These are phyloP conservation scores for Dothistroma pini DNA, from an alignment of 2,329 filamentous ascomycete species.

Conservation along the genomic window DNA sequence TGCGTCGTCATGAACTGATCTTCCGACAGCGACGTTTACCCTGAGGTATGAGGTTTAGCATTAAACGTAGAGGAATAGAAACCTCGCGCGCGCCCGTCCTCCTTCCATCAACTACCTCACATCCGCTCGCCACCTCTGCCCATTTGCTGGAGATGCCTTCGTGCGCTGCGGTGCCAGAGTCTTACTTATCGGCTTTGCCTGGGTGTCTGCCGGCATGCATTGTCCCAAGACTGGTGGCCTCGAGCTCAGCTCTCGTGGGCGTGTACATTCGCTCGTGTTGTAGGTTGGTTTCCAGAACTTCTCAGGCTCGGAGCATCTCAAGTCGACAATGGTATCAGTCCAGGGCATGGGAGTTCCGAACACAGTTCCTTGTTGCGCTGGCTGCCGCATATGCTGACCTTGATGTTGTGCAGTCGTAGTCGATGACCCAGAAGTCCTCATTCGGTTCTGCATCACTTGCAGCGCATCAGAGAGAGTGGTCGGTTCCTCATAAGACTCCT, in stretches of 20 bases:
- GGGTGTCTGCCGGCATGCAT: neutral
- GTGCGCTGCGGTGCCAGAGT: neutral
- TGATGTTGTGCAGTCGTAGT: neutral
- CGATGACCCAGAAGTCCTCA: neutral
- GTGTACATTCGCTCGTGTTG: neutral
- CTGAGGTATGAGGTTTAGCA: conserved; percentile 27
- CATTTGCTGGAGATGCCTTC: neutral
- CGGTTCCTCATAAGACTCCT: neutral
- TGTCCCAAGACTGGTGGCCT: neutral
- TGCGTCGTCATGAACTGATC: neutral
- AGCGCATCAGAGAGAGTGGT: neutral
- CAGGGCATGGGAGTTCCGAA: neutral
- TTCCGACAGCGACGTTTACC: conserved; percentile 31
- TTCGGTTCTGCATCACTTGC: neutral
- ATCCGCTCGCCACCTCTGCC: neutral
- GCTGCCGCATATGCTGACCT: neutral
- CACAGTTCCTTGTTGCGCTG: neutral
- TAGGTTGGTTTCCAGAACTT: neutral
- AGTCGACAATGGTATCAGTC: neutral
- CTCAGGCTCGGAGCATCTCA: neutral
- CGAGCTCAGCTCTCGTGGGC: neutral
- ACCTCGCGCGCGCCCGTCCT: neutral
- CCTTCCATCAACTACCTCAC: conserved; percentile 3
- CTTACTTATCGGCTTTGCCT: neutral
- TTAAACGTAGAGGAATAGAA: neutral